Evolutionary conservation across 805 yeast species (phyloP), one percentile per base, ranked within the genome.

Genomic region (Starmerella bacillaris): DNA sequence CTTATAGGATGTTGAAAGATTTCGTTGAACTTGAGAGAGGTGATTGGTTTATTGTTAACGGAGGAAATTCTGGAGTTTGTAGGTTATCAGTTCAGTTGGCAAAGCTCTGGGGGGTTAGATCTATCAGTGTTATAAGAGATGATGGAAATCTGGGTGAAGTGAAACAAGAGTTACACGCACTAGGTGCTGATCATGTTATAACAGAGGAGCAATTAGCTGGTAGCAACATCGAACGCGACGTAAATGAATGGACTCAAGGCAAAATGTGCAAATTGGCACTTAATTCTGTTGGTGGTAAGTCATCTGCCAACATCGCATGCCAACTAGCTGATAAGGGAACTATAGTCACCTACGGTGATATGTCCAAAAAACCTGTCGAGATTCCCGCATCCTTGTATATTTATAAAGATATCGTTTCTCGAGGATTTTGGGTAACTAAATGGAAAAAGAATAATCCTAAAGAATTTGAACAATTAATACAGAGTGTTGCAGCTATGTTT

Each of bases 21-120:
- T 78, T 70, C 54, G 69, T 59, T 35, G 63, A 69, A 37, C 57
- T 77, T 49, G 55, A 61, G 39, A 67, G 70, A 2, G 80, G 80
- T 15, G 64, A 84, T 54, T 89, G 94, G 93, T 70, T 89, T 43
- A 73, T 89, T 42, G 96, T 89, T 59, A 89, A 86, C 50, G 98
- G 94, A 21, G 96, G 94, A 24, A 89, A 82, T 45, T 80, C 94
- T 5, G 92, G 89, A 19, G 99, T 89, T 7, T 94, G 94, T 4
- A 72, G 82, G 46, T 74, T 78, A 47, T 96, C 93, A 5, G 66
- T 82, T 33, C 99, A 89, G 57, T 69, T 89, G 36, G 94, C 79
- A 20, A 70, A 70, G 44, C 61, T 72, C 20, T 64, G 76, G 54
- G 94, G 93, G 1, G 57, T 74, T 51, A 80, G 82, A 48, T 80